A percentile compares a stretch with the other conserved stretches of the same genome.
phyloP scores from a whole-genome alignment of 2,329 filamentous ascomycete species.

The Clarireedia homoeocarpa region DNA sequence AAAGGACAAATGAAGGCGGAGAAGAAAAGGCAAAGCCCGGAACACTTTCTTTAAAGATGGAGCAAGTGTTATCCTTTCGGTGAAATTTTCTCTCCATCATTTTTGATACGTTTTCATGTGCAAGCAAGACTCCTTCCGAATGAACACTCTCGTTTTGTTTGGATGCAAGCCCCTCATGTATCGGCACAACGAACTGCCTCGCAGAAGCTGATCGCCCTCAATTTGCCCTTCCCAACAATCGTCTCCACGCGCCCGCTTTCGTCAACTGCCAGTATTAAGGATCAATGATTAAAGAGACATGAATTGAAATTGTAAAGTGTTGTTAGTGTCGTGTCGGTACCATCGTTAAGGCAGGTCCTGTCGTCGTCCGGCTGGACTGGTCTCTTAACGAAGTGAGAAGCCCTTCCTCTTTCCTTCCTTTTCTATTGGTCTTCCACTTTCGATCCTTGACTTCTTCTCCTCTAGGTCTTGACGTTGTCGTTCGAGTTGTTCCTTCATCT shows the following conservation, averaged over 20 bases:
- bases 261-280: conserved; percentile 10
- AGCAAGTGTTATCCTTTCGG: neutral
- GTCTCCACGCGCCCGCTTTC: neutral
- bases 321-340: conserved; percentile 5
- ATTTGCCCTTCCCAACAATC: neutral
- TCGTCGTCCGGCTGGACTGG: neutral
- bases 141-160: conserved; percentile 3
- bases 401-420: conserved; percentile 99
- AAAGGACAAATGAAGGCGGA: neutral
- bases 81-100: neutral
- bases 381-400: conserved; percentile 85
- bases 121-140: conserved; percentile 3
- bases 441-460: conserved; percentile 94
- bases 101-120: conserved; percentile 6
- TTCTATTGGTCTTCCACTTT: conserved; percentile 91
- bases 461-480: conserved; percentile 90
- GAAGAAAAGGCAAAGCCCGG: neutral
- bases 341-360: conserved; percentile 6
- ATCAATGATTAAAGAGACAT: conserved; percentile 13
- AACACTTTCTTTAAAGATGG: neutral
- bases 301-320: conserved; percentile 10
- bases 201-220: conserved; percentile 6
- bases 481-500: conserved; percentile 99
- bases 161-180: conserved; percentile 2
- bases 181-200: conserved; percentile 1